Percentiles rank a stretch among this genome's conserved stretches.
phyloP scores from a whole-genome alignment of 192 early-diverging fungal genomes.

The Coemansia asiatica region DNA sequence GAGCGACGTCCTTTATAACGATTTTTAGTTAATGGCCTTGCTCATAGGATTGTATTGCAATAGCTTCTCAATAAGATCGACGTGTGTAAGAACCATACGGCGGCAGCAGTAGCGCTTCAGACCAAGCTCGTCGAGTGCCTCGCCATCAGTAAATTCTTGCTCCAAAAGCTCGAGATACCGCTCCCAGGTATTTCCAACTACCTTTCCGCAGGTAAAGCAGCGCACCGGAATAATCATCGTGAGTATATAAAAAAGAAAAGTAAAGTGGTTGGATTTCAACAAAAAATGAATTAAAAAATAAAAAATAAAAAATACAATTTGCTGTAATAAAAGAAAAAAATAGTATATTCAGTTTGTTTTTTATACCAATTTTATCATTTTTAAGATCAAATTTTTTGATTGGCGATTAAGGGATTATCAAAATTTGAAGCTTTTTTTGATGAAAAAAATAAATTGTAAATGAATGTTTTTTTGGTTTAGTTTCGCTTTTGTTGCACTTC shows the following conservation, averaged over 20 bases:
- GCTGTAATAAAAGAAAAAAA: no score
- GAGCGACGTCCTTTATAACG: no score
- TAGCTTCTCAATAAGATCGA: constrained; percentile 98
- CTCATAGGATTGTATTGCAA: constrained; percentile 78
- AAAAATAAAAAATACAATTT: constrained; percentile 6
- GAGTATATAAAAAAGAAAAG: background rate
- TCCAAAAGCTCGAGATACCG: constrained; percentile 81
- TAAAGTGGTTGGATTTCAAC: background rate
- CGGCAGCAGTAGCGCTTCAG: constrained; percentile 95
- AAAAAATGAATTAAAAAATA: background rate
- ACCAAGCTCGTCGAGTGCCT: constrained; percentile 71
- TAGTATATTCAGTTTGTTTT: no score
- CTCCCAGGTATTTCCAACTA: constrained; percentile 98
- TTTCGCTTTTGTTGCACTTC: no score
- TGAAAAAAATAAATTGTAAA: no score
- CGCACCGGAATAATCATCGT: constrained; percentile 98
- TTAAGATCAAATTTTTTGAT: background rate
- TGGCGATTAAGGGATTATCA: no score
- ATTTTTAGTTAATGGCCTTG: constrained; percentile 1
- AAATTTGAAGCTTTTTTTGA: no score
- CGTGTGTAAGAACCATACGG: constrained; percentile 96
- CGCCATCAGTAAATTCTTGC: constrained; percentile 60
- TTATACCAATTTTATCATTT: background rate
- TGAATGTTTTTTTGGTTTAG: background rate
- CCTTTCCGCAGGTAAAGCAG: constrained; percentile 98